A percentile compares a stretch with the other conserved stretches of the same genome.
phyloP scores from a whole-genome alignment of 2,329 filamentous ascomycete species.

The Aureobasidium musti region DNA sequence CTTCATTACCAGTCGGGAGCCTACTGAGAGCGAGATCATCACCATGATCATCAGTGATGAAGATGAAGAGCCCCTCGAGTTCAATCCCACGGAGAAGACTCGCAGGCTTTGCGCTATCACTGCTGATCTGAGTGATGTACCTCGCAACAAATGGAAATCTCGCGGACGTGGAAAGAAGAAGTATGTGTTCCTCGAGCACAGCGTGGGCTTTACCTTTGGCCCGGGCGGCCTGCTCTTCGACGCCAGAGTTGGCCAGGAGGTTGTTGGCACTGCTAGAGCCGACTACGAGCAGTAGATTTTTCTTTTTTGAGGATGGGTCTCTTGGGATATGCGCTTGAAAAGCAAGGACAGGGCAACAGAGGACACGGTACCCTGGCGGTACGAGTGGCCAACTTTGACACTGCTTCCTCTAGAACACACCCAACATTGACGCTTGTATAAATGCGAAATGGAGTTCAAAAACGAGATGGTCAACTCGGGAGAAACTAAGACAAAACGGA shows the following conservation, averaged over 20 bases:
- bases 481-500: too few relatives aligned
- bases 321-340: too few relatives aligned
- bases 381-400: too few relatives aligned
- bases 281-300: conserved; percentile 61
- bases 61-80: conserved; percentile 10
- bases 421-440: too few relatives aligned
- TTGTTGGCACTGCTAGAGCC: conserved; percentile 74
- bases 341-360: too few relatives aligned
- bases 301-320: too few relatives aligned
- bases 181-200: conserved; percentile 80
- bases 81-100: conserved; percentile 45
- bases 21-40: neutral
- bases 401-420: too few relatives aligned
- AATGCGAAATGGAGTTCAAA: too few relatives aligned
- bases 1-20: neutral
- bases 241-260: conserved; percentile 73
- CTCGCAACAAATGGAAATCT: conserved; percentile 67
- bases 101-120: conserved; percentile 72
- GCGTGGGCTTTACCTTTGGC: conserved; percentile 79
- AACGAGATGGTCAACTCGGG: too few relatives aligned
- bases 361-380: too few relatives aligned
- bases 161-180: conserved; percentile 75
- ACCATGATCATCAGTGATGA: conserved; percentile 22
- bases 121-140: conserved; percentile 73
- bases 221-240: conserved; percentile 76